phyloP scores from a whole-genome alignment of 2,329 filamentous ascomycete genomes.

The Pseudogymnoascus sp. region DNA sequence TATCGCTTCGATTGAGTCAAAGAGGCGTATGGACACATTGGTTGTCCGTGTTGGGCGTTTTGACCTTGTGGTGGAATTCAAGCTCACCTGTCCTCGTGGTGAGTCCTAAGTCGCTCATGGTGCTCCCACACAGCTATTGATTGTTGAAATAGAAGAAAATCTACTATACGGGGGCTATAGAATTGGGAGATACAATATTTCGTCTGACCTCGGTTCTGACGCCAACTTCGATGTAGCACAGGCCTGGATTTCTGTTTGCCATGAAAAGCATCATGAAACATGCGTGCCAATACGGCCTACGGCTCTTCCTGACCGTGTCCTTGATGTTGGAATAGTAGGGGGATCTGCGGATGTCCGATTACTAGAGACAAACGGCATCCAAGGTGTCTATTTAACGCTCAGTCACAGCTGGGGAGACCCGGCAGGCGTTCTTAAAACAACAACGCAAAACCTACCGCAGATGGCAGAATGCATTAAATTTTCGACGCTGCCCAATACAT shows the following conservation, averaged over 20 bases:
- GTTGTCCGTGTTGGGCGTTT: background rate
- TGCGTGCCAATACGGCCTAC: background rate
- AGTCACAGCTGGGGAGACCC: slow-evolving; percentile 1
- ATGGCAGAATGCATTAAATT: background rate
- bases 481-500: background rate
- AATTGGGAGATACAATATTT: slow-evolving; percentile 1
- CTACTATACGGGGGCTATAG: background rate
- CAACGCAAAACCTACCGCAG: background rate
- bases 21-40: background rate
- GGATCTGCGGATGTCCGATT: background rate
- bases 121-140: background rate
- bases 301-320: background rate
- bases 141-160: background rate
- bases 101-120: background rate
- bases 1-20: background rate
- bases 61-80: background rate
- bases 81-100: background rate
- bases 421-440: background rate
- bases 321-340: background rate
- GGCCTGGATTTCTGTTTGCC: background rate
- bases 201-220: background rate
- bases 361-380: background rate
- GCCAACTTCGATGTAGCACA: background rate
- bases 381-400: background rate
- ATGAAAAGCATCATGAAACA: background rate